A percentile compares a stretch with the other conserved stretches of the same genome.
These are phyloP conservation scores for Fusarium siculi DNA, from an alignment of 2,329 filamentous ascomycete species.

Conservation along the genomic window DNA sequence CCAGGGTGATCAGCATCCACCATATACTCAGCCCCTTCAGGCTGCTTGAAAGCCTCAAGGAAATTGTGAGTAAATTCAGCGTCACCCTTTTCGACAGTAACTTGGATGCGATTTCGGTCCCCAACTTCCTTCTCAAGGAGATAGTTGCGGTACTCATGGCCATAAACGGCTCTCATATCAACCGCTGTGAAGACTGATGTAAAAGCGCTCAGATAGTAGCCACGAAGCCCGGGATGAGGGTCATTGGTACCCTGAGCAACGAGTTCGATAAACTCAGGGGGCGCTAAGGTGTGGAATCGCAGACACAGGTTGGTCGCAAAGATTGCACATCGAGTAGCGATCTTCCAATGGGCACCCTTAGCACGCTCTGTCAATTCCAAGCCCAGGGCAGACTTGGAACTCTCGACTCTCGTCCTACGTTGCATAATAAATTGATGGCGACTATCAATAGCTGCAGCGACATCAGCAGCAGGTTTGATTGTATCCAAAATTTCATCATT, in stretches of 20 bases:
- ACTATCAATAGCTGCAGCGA: conserved; percentile 65
- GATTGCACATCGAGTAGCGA: conserved; percentile 87
- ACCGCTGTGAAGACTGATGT: conserved; percentile 82
- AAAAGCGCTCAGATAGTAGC: conserved; percentile 83
- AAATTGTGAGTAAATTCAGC: conserved; percentile 82
- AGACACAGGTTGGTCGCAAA: conserved; percentile 92
- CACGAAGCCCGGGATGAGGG: conserved; percentile 85
- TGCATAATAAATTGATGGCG: conserved; percentile 78
- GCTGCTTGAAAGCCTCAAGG: conserved; percentile 79
- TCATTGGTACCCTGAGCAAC: conserved; percentile 87
- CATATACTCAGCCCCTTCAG: conserved; percentile 78
- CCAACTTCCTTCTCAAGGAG: conserved; percentile 79
- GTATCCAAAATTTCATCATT: conserved; percentile 76
- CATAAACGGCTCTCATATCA: conserved; percentile 85
- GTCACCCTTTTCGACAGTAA: conserved; percentile 79
- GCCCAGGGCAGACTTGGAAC: conserved; percentile 82
- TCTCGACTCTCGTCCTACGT: conserved; percentile 81
- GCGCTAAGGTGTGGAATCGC: conserved; percentile 89
- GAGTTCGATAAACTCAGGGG: conserved; percentile 83
- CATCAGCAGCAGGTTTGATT: conserved; percentile 76
- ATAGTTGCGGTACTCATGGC: conserved; percentile 88
- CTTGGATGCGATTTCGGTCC: conserved; percentile 78
- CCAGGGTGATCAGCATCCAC: conserved; percentile 92
- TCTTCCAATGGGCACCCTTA: conserved; percentile 92
- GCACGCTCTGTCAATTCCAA: conserved; percentile 83